Conservation (phyloP, 306 rosid species). For the Cucumis melo region DNA sequence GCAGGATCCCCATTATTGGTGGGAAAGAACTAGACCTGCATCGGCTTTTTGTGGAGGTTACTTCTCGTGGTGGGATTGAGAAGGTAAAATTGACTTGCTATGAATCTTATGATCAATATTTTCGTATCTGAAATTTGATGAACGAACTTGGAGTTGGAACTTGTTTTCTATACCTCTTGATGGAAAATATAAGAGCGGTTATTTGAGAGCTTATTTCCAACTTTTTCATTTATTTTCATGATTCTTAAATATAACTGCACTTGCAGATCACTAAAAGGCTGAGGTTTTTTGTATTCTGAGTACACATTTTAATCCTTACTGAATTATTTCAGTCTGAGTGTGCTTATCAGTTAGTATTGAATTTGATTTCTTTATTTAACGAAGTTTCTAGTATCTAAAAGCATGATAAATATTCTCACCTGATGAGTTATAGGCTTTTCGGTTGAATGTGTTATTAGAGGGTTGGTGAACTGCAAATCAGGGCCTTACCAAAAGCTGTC, state of each 20-base stretch:
- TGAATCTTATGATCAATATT: not conserved
- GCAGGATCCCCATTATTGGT: slow-evolving; percentile 72
- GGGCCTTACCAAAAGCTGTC: not conserved
- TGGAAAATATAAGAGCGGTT: not conserved
- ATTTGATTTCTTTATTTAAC: not conserved
- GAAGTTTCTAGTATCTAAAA: not conserved
- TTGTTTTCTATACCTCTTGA: not conserved
- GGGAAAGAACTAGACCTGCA: slow-evolving; percentile 77
- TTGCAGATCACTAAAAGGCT: not conserved
- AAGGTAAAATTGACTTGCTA: slow-evolving; percentile 31
- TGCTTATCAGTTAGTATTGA: not conserved
- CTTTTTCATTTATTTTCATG: not conserved
- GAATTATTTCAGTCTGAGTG: not conserved
- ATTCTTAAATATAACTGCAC: not conserved
- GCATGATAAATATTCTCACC: not conserved
- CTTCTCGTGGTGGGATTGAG: slow-evolving; percentile 68
- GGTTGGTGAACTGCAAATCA: not conserved
- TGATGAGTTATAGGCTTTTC: not conserved
- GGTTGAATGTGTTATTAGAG: not conserved
- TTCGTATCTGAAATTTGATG: not conserved
- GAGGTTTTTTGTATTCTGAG: not conserved
- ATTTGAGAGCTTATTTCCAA: not conserved
- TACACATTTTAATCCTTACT: not conserved
- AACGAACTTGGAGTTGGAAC: not conserved
- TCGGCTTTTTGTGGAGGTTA: slow-evolving; percentile 64